Evolutionary conservation across 345 rosid genomes (phyloP).

Genomic region (Anacardium occidentale): DNA sequence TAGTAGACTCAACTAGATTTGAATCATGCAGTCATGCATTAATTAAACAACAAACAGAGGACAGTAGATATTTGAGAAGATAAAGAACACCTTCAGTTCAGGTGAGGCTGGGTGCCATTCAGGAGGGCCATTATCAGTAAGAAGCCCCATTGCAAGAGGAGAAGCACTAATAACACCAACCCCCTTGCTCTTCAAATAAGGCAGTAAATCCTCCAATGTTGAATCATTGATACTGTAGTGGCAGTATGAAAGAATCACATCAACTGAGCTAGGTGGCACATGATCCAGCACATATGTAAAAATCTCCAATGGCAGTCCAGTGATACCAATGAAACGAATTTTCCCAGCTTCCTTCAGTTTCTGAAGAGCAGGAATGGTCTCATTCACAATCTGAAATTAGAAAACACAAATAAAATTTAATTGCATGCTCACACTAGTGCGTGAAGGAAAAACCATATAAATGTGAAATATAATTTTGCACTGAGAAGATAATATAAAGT

Average conservation of each 20-base stretch:
- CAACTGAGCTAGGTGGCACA: conserved; percentile 68
- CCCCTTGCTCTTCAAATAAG: conserved; percentile 81
- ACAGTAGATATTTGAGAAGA: background rate
- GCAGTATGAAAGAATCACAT: conserved; percentile 84
- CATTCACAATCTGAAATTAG: conserved; percentile 61
- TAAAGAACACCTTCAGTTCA: conserved; percentile 63
- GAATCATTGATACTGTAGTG: conserved; percentile 79
- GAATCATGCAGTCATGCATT: background rate
- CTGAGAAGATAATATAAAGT: background rate
- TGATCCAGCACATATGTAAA: conserved; percentile 80
- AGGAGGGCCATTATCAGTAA: conserved; percentile 85
- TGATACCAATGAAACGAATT: conserved; percentile 81
- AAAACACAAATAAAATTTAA: conserved; percentile 15
- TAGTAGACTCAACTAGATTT: background rate
- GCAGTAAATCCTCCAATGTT: conserved; percentile 64
- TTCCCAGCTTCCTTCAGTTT: conserved; percentile 81
- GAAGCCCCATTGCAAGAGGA: conserved; percentile 90
- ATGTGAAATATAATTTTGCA: background rate
- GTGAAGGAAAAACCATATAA: background rate
- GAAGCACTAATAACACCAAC: conserved; percentile 85
- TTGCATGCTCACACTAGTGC: background rate
- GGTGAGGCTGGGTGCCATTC: conserved; percentile 96
- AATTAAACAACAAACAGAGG: background rate
- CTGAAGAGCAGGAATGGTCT: conserved; percentile 91
- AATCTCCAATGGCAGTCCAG: conserved; percentile 74